Evolutionary conservation across 2,329 filamentous ascomycete species (phyloP), one percentile per base, ranked within the genome.

Genomic region (Aureobasidium lini): DNA sequence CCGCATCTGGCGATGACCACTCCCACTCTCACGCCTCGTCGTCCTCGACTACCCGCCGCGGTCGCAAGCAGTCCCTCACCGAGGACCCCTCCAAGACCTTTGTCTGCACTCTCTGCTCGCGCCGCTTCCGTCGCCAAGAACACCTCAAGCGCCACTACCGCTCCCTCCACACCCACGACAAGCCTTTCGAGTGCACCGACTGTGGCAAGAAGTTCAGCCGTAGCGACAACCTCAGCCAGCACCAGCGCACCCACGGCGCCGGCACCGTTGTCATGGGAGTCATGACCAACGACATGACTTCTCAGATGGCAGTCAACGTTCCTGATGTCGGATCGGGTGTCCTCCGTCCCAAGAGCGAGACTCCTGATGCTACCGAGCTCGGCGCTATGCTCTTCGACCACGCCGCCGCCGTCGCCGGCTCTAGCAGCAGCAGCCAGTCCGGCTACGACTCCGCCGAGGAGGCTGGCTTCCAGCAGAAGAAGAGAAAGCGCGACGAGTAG

Each of bases 181-280:
- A 97, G 85, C 94, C 94, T 5, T 99, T 97, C 69, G 90, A 95
- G 78, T 99, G 94, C 81, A 84, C 86, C 65, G 93, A 99, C 78
- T 99, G 94, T 70, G 93, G 94, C 68, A 99, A 99, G 87, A 96
- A 95, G 81, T 99, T 97, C 79, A 97, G 93, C 18, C 88, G 94
- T 68, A 95, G 90, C 67, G 94, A 99, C 77, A 99, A 99, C 80
- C 84, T 99, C 15, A 89, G 91, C 28, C 94, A 99, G 77, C 94
- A 99, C 73, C 87, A 94, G 64, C 86, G 94, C 64, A 99, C 94
- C 4, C 94, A 99, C 70, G 91, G 91, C 60, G 88, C 86, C 61
- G 90, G 91, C 63, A 89, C 91, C 62, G 89, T 96, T 65, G 86
- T 95, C 69, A 93, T 97, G 87, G 89, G 90, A 69, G 82, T 96